Evolutionary conservation across 441 rosid genomes (phyloP).

Genomic region (Bruguiera hainesii): DNA sequence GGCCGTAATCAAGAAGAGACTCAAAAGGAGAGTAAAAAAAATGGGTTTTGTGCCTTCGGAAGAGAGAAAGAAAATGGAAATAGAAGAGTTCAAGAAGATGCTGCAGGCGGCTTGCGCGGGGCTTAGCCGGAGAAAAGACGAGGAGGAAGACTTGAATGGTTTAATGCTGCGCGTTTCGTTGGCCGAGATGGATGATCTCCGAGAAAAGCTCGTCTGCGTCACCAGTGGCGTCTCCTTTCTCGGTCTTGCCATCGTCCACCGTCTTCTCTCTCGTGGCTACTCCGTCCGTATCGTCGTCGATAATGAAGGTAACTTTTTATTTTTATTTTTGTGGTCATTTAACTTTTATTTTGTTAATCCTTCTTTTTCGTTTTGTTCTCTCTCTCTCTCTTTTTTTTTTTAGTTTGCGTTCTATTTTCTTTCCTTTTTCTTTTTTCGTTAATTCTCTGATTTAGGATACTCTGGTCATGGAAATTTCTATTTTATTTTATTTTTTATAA

Average conservation of each 20-base stretch:
- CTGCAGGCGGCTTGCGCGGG: conserved; percentile 20
- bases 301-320: conserved; percentile 38
- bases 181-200: background rate
- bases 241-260: conserved; percentile 68
- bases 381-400: too few species aligned
- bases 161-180: background rate
- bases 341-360: background rate
- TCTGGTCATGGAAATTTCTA: too few species aligned
- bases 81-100: conserved; percentile 30
- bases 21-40: too few species aligned
- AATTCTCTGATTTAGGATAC: too few species aligned
- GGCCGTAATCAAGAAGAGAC: too few species aligned
- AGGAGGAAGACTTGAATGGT: conserved; percentile 7
- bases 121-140: conserved; percentile 20
- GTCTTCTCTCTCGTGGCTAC: conserved; percentile 68
- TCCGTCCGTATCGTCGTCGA: conserved; percentile 68
- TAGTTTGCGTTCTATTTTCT: too few species aligned
- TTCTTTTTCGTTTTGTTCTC: background rate
- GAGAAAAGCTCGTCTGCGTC: conserved; percentile 59
- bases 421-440: too few species aligned
- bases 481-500: too few species aligned
- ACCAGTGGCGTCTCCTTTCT: conserved; percentile 81
- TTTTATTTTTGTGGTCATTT: background rate
- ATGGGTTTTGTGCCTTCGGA: conserved; percentile 32
- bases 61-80: conserved; percentile 25